phyloP scores from a whole-genome alignment of 768 basidiomycete species.

The Candolleomyces aberdarensis region DNA sequence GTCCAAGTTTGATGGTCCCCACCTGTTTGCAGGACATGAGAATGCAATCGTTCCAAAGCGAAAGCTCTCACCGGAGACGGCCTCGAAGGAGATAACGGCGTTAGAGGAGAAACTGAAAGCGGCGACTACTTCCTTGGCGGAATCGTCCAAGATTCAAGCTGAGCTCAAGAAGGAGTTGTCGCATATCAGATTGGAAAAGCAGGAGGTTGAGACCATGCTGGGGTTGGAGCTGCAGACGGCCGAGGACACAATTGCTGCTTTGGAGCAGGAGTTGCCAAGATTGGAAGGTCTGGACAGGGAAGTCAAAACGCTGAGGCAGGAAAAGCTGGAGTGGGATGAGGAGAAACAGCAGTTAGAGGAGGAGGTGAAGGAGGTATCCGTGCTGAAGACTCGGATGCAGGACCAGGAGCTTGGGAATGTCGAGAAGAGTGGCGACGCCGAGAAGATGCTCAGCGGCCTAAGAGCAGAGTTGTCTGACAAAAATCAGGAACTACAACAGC shows the following conservation, averaged over 20 bases:
- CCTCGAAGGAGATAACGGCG: conserved; percentile 40
- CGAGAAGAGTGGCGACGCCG: conserved; percentile 38
- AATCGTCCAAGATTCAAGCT: conserved; percentile 58
- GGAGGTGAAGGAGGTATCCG: conserved; percentile 32
- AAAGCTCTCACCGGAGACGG: conserved; percentile 40
- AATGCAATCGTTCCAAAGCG: conserved; percentile 57
- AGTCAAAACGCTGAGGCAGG: conserved; percentile 44
- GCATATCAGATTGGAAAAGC: conserved; percentile 62
- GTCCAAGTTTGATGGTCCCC: conserved; percentile 73
- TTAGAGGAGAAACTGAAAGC: conserved; percentile 68
- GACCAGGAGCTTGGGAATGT: conserved; percentile 29
- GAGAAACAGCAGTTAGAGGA: conserved; percentile 44
- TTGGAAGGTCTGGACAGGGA: conserved; percentile 47
- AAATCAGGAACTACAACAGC: conserved; percentile 32
- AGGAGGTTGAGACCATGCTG: conserved; percentile 62
- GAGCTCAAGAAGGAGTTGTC: conserved; percentile 62
- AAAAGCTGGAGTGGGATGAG: conserved; percentile 48
- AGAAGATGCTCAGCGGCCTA: conserved; percentile 32
- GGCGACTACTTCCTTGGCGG: conserved; percentile 54
- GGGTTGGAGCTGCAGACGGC: conserved; percentile 64
- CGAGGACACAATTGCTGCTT: conserved; percentile 57
- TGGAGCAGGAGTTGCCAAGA: conserved; percentile 54
- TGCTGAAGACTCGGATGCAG: conserved; percentile 40
- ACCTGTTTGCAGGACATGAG: conserved; percentile 82
- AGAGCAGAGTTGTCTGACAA: conserved; percentile 38